Evolutionary conservation across 108 stramenopile species (phyloP).

Genomic region (Chaetoceros tenuissimus): DNA sequence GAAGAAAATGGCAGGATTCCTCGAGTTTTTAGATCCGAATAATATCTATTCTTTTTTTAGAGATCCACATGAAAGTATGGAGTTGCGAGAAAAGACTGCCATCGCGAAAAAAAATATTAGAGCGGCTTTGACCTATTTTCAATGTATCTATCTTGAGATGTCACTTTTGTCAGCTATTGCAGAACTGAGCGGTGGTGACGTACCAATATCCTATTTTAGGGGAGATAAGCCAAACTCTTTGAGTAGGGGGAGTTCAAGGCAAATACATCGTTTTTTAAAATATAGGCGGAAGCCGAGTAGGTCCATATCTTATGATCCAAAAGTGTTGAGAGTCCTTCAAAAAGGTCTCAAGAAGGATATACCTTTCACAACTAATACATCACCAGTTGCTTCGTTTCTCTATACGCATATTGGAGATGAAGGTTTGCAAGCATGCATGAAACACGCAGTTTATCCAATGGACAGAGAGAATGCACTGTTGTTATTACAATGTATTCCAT

Average conservation of each 20-base stretch:
- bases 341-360: conserved; percentile 27
- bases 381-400: conserved; percentile 40
- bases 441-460: conserved; percentile 38
- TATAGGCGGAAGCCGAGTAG: no score
- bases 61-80: conserved; percentile 18
- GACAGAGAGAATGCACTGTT: conserved; percentile 7
- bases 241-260: conserved; percentile 1
- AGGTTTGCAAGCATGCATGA: conserved; percentile 10
- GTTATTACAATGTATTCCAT: no score
- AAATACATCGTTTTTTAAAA: no score
- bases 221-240: conserved; percentile 27
- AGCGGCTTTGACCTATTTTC: no score
- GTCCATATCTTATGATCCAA: neutral
- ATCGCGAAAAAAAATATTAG: no score
- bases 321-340: conserved; percentile 33
- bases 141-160: no score
- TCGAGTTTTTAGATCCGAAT: conserved; percentile 26
- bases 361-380: conserved; percentile 33
- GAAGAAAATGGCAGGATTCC: conserved; percentile 41
- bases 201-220: conserved; percentile 39
- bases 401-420: conserved; percentile 33
- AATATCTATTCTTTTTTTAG: conserved; percentile 23
- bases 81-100: conserved; percentile 7
- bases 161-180: conserved; percentile 39
- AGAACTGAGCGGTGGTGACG: conserved; percentile 43